phyloP scores from a whole-genome alignment of 371 early-diverging fungal genomes.

The Lichtheimia hyalospora region DNA sequence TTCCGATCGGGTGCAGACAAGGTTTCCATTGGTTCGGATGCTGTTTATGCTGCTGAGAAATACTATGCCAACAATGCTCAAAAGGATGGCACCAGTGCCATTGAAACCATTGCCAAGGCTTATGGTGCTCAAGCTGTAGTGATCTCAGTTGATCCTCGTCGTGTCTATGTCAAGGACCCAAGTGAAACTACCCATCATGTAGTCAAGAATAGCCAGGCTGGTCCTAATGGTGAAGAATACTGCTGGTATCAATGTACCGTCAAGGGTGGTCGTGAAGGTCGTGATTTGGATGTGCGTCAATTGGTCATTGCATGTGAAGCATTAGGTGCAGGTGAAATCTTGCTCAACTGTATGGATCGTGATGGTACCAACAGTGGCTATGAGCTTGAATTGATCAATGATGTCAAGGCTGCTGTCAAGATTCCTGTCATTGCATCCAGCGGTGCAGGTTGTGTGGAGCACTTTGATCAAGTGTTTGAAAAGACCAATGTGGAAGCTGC shows the following conservation, averaged over 20 bases:
- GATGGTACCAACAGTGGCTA: conserved; percentile 97
- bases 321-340: conserved; percentile 94
- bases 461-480: conserved; percentile 87
- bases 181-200: conserved; percentile 76
- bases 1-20: conserved; percentile 99
- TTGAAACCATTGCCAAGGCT: conserved; percentile 89
- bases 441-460: conserved; percentile 87
- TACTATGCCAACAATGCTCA: conserved; percentile 56
- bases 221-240: conserved; percentile 90
- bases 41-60: conserved; percentile 94
- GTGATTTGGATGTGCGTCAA: conserved; percentile 92
- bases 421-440: conserved; percentile 97
- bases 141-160: conserved; percentile 93
- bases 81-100: conserved; percentile 71
- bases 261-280: conserved; percentile 93
- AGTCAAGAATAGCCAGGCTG: conserved; percentile 68
- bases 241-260: conserved; percentile 99
- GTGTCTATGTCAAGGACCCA: conserved; percentile 87
- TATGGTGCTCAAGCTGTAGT: conserved; percentile 98
- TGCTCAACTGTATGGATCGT: conserved; percentile 96
- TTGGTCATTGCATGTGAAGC: conserved; percentile 85
- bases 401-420: conserved; percentile 71
- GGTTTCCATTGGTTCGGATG: conserved; percentile 96
- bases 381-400: conserved; percentile 81
- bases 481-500: conserved; percentile 91